A percentile compares a stretch with the other conserved stretches of the same genome.
phyloP scores from a whole-genome alignment of 306 rosid species.

The Biancaea sappan region DNA sequence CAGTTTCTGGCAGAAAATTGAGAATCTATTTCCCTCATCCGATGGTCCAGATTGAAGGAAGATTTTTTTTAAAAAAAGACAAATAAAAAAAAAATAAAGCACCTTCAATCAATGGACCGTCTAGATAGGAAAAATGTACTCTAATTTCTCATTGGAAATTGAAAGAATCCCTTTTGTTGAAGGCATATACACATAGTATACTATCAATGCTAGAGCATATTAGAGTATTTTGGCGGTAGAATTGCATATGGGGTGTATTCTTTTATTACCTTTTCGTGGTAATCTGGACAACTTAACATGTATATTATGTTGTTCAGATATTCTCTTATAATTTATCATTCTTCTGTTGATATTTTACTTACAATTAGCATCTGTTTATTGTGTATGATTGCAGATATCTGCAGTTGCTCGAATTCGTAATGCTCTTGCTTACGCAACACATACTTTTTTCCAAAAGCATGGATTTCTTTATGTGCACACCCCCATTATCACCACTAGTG shows the following conservation, averaged over 20 bases:
- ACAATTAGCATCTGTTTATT: neutral
- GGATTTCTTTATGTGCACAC: constrained; percentile 90
- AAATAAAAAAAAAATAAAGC: too few relatives aligned
- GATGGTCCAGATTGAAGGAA: too few relatives aligned
- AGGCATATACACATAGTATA: neutral
- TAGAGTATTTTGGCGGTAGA: neutral
- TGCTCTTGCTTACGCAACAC: constrained; percentile 90
- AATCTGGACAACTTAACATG: neutral
- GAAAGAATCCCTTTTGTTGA: too few relatives aligned
- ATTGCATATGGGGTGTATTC: neutral
- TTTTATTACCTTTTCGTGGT: neutral
- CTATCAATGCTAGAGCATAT: neutral
- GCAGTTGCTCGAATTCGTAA: constrained; percentile 85
- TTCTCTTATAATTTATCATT: neutral
- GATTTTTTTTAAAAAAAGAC: too few relatives aligned
- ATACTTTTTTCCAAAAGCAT: constrained; percentile 73
- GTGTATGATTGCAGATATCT: constrained; percentile 61
- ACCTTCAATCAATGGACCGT: too few relatives aligned
- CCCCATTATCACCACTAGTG: constrained; percentile 93
- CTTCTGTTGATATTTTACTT: neutral
- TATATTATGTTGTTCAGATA: too few relatives aligned
- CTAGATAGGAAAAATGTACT: too few relatives aligned
- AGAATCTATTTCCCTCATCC: too few relatives aligned
- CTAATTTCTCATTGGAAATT: too few relatives aligned
- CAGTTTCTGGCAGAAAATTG: too few relatives aligned